Evolutionary conservation across 345 rosid species (phyloP).

Genomic region (Psidium friedrichsthalianum): DNA sequence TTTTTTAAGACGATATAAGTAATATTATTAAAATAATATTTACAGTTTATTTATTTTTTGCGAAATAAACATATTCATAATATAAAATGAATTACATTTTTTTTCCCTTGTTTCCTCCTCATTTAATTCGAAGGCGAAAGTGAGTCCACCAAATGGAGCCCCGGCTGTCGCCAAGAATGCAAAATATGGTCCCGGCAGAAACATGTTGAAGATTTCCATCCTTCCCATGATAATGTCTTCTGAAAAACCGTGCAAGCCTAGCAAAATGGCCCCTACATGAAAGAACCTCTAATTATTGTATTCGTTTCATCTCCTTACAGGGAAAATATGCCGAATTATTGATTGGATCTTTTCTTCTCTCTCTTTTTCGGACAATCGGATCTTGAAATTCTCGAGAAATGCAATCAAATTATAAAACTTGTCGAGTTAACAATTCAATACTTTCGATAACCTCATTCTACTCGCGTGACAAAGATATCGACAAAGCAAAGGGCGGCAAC

Average conservation of each 20-base stretch:
- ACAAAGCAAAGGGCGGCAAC: neutral
- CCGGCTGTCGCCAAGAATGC: neutral
- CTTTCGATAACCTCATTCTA: neutral
- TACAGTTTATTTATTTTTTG: neutral
- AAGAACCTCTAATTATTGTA: neutral
- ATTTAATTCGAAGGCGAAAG: neutral
- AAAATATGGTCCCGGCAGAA: neutral
- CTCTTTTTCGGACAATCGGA: accelerated
- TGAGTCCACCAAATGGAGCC: neutral
- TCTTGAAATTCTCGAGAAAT: neutral
- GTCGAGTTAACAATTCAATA: neutral
- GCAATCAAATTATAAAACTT: neutral
- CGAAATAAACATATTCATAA: accelerated
- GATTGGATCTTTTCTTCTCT: neutral
- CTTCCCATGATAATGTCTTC: neutral
- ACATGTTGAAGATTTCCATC: neutral
- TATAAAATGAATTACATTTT: neutral
- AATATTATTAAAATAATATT: neutral
- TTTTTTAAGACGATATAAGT: neutral
- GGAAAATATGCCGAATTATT: neutral
- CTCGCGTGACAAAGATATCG: neutral
- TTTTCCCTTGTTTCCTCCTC: neutral
- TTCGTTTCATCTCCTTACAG: neutral
- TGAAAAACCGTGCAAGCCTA: neutral
- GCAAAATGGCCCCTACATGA: neutral